These are phyloP conservation scores for Skeletonema grethae DNA, from an alignment of 108 stramenopile genomes.

Conservation along the genomic window DNA sequence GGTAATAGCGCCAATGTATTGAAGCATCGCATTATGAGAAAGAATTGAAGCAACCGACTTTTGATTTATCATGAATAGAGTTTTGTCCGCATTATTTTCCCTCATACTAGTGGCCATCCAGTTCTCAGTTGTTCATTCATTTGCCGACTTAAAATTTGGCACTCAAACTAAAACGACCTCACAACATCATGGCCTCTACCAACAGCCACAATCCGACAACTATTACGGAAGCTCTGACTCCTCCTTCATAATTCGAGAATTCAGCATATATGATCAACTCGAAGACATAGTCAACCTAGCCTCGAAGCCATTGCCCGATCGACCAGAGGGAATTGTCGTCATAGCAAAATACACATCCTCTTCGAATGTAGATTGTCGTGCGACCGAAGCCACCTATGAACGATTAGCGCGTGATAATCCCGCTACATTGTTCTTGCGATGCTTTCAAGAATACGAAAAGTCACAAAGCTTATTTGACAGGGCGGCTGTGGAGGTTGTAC, in stretches of 20 bases:
- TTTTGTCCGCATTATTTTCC: no score
- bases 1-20: no score
- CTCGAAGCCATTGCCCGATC: conserved; percentile 56
- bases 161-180: no score
- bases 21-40: no score
- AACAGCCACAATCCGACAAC: conserved; percentile 4
- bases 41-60: no score
- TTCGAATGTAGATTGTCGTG: conserved; percentile 30
- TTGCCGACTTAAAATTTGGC: no score
- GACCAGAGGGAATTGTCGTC: conserved; percentile 72
- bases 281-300: conserved; percentile 67
- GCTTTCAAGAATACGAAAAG: conserved; percentile 66
- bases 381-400: conserved; percentile 70
- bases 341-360: conserved; percentile 63
- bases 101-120: no score
- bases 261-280: conserved; percentile 58
- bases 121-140: no score
- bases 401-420: conserved; percentile 64
- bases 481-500: conserved; percentile 43
- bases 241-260: conserved; percentile 20
- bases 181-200: neutral
- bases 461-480: conserved; percentile 47
- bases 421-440: conserved; percentile 62
- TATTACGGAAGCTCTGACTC: conserved; percentile 15
- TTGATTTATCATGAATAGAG: no score